Conservation (phyloP, 495 filamentous ascomycete genomes). For the Astrothelium macrocarpum region DNA sequence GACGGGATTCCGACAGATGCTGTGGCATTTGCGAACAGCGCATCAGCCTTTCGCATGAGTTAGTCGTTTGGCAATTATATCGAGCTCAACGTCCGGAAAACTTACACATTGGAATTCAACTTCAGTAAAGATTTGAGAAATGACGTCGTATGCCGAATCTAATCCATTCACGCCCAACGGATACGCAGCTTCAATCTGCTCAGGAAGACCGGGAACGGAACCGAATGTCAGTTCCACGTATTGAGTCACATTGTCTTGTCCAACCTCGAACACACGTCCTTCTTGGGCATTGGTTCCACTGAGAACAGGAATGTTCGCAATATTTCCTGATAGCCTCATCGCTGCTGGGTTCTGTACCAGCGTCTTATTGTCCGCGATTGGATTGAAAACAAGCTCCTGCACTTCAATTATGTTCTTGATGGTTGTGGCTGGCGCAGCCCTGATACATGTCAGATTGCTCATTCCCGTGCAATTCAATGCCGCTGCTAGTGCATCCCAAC, state of each 20-base stretch:
- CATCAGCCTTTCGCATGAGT: background rate
- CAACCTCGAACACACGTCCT: constrained; percentile 15
- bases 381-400: constrained; percentile 9
- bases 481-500: constrained; percentile 12
- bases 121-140: constrained; percentile 21
- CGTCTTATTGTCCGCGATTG: constrained; percentile 13
- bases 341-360: constrained; percentile 4
- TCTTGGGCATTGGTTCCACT: constrained; percentile 13
- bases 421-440: constrained; percentile 7
- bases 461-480: constrained; percentile 13
- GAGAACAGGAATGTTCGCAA: constrained; percentile 11
- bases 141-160: constrained; percentile 11
- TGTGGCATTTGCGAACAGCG: constrained; percentile 4
- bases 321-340: background rate
- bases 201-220: background rate
- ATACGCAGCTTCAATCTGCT: constrained; percentile 12
- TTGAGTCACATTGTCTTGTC: constrained; percentile 9
- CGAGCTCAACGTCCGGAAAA: background rate
- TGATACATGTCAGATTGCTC: constrained; percentile 11
- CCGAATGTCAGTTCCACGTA: constrained; percentile 8
- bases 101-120: constrained; percentile 16
- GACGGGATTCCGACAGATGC: constrained; percentile 17
- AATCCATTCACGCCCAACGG: constrained; percentile 7
- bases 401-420: constrained; percentile 15
- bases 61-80: background rate